phyloP scores from a whole-genome alignment of 179 eudicot genomes.

The Beta corolliflora region DNA sequence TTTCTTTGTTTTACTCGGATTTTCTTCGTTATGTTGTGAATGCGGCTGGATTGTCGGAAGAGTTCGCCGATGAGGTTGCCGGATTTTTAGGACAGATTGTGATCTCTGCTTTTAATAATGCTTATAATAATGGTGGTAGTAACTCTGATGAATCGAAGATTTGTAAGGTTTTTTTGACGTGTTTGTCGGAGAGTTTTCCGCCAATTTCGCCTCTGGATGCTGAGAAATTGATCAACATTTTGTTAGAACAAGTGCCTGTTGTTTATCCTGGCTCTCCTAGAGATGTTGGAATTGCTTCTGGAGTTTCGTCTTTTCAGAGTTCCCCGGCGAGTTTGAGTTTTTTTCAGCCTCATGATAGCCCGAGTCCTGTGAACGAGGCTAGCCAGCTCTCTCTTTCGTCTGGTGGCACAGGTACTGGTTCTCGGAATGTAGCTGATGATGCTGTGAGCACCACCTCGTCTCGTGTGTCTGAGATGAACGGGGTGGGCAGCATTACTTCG shows the following conservation, averaged over 20 bases:
- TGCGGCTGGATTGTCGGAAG: slow-evolving; percentile 54
- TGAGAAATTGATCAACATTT: slow-evolving; percentile 47
- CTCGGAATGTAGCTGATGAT: slow-evolving; percentile 48
- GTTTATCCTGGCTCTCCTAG: slow-evolving; percentile 47
- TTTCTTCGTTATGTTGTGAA: slow-evolving; percentile 55
- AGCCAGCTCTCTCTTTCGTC: slow-evolving; percentile 61
- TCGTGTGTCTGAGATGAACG: slow-evolving; percentile 56
- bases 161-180: slow-evolving; percentile 61
- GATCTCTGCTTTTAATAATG: slow-evolving; percentile 44
- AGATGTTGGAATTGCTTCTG: slow-evolving; percentile 37
- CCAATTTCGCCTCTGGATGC: slow-evolving; percentile 52
- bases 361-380: slow-evolving; percentile 49
- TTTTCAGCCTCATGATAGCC: slow-evolving; percentile 45
- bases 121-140: slow-evolving; percentile 11
- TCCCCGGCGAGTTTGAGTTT: slow-evolving; percentile 61
- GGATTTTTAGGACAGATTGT: slow-evolving; percentile 62
- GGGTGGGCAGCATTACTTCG: slow-evolving; percentile 39
- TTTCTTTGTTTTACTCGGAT: slow-evolving; percentile 57
- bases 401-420: slow-evolving; percentile 38
- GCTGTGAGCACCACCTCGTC: slow-evolving; percentile 46
- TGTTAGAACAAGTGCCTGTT: slow-evolving; percentile 56
- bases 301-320: slow-evolving; percentile 63
- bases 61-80: slow-evolving; percentile 63
- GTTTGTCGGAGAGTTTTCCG: slow-evolving; percentile 65
- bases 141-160: slow-evolving; percentile 31